Base-by-base conservation (phyloP, 148 eudicot genomes). In the Talinum fruticosum region DNA sequence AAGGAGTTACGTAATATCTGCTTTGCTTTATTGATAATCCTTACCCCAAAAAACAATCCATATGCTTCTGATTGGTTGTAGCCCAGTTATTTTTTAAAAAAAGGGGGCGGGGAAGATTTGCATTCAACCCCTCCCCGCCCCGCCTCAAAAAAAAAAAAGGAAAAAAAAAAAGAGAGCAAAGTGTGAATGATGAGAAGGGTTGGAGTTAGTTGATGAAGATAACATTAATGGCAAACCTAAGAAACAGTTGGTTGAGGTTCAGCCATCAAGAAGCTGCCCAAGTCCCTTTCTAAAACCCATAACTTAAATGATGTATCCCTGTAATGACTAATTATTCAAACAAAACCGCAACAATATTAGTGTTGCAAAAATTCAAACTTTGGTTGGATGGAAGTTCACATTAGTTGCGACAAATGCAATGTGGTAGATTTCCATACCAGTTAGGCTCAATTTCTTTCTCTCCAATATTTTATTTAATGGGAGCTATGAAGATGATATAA, bases 201-300 rank as follows among this genome's bases (percentile, higher is more conserved):
- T 62, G 64, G 64, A 13, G 61, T 59, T 59, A 59, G 64, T 59
- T n/a, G 64, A 59, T 59, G 21, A n/a, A 59, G 28, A 59, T n/a
- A 59, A 62, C 33, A 62, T 62, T 62, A 62, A 62, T 62, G 34
- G 66, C 66, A 62, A 62, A 62, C 66, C 66, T 62, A 62, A 62
- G 66, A 62, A 54, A 62, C 33, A 62, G 66, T 62, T 62, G 66
- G 66, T 26, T 24, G 10, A 5, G 6, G 8, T 10, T 6, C 30
- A 62, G 10, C 66, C 66, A 62, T 62, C 66, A 62, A 28, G 66
- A 62, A 59, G 29, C 66, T 62, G 66, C 66, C 30, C 66, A 62
- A 62, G 18, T 62, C 18, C 32, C 33, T 62, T 23, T 59, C 64
- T 59, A 2, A 59, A 59, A 28, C 32, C 66, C 33, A 28, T 62